These are phyloP conservation scores for Lasiosphaeria miniovina DNA, from an alignment of 495 filamentous ascomycete species.

Conservation along the genomic window DNA sequence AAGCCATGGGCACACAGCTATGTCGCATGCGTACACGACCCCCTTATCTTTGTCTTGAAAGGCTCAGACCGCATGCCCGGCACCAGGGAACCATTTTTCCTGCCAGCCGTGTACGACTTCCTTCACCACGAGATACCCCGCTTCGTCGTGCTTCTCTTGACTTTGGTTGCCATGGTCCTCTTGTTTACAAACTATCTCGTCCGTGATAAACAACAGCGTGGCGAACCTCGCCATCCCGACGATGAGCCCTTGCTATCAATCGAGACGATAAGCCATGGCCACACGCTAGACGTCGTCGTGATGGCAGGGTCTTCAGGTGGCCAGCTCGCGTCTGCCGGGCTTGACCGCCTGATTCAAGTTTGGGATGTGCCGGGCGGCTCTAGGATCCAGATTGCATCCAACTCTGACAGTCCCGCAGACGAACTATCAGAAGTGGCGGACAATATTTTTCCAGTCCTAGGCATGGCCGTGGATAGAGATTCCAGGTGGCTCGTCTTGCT, in stretches of 20 bases:
- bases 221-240: slow-evolving; percentile 34
- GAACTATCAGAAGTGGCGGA: neutral
- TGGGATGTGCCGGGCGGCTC: slow-evolving; percentile 53
- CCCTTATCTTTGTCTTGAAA: slow-evolving; percentile 62
- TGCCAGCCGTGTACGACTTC: slow-evolving; percentile 56
- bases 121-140: slow-evolving; percentile 53
- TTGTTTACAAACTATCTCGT: slow-evolving; percentile 66
- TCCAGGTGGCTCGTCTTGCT: slow-evolving; percentile 63
- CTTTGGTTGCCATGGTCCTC: slow-evolving; percentile 54
- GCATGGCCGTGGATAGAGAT: slow-evolving; percentile 56
- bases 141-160: slow-evolving; percentile 53
- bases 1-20: slow-evolving; percentile 65
- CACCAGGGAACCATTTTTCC: slow-evolving; percentile 38
- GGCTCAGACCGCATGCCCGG: slow-evolving; percentile 56
- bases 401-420: slow-evolving; percentile 30
- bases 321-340: slow-evolving; percentile 60
- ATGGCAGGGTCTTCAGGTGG: slow-evolving; percentile 56
- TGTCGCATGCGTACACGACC: slow-evolving; percentile 64
- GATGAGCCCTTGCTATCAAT: slow-evolving; percentile 54
- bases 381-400: slow-evolving; percentile 36
- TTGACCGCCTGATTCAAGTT: slow-evolving; percentile 60
- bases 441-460: slow-evolving; percentile 55
- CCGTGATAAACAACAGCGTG: slow-evolving; percentile 44
- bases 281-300: slow-evolving; percentile 61
- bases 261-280: slow-evolving; percentile 55